Evolutionary conservation across 495 filamentous ascomycete species (phyloP).

Genomic region (Aspergillus nanangensis): DNA sequence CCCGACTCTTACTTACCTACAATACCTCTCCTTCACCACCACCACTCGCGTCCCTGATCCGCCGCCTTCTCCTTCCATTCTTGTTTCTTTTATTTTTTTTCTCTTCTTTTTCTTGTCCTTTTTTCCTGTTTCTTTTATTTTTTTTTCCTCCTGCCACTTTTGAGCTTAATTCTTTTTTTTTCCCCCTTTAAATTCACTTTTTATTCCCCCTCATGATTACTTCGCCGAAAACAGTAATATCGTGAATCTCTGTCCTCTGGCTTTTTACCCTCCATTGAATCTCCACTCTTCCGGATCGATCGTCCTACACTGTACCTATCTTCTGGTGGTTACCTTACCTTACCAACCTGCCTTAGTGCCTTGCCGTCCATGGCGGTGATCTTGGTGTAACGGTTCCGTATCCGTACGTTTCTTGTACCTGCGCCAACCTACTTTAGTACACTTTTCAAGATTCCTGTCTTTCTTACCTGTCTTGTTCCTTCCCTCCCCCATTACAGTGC

Average conservation of each 20-base stretch:
- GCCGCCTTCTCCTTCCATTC: background rate
- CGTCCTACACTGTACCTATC: slow-evolving; percentile 1
- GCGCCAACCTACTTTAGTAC: background rate
- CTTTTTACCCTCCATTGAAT: no score
- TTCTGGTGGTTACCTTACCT: background rate
- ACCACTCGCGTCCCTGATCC: background rate
- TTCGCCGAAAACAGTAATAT: no score
- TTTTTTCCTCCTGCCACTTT: background rate
- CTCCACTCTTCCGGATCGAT: slow-evolving; percentile 10
- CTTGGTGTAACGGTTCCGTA: slow-evolving; percentile 15
- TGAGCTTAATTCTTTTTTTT: slow-evolving; percentile 4
- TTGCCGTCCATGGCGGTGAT: slow-evolving; percentile 18
- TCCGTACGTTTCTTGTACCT: background rate
- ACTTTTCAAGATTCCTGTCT: slow-evolving; percentile 12
- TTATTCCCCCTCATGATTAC: background rate
- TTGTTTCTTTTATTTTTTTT: slow-evolving; percentile 5
- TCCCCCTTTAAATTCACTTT: background rate
- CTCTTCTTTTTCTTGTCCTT: slow-evolving; percentile 6
- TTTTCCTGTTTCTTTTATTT: slow-evolving; percentile 1
- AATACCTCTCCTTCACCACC: slow-evolving; percentile 1
- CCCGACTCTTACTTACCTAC: slow-evolving; percentile 6
- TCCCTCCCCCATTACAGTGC: no score
- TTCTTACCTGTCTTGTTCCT: slow-evolving; percentile 15
- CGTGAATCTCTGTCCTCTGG: slow-evolving; percentile 1
- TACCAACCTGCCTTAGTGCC: background rate